Conservation (phyloP, 176 grass and related monocot genomes). For the Stipa capillata region DNA sequence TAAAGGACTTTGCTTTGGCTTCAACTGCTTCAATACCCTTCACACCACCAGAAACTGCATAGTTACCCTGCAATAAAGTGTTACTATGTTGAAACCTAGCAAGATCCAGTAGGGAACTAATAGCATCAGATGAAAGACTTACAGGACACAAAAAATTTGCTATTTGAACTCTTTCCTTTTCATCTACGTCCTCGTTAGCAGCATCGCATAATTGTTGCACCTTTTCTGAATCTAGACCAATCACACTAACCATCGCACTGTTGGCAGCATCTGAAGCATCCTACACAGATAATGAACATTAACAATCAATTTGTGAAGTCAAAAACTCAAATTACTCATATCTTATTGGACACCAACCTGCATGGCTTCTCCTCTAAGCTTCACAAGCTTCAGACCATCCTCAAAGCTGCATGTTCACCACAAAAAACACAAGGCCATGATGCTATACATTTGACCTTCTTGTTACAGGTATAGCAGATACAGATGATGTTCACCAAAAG, state of each 20-base stretch:
- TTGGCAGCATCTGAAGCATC: constrained; percentile 85
- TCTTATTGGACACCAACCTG: constrained; percentile 45
- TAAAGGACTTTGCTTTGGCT: constrained; percentile 96
- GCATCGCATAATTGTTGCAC: constrained; percentile 90
- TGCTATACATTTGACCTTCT: neutral
- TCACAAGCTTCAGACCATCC: constrained; percentile 98
- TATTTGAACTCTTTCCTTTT: constrained; percentile 78
- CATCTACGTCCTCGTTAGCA: constrained; percentile 81
- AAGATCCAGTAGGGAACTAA: neutral
- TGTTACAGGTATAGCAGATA: neutral
- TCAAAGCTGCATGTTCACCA: constrained; percentile 59
- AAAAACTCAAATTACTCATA: neutral
- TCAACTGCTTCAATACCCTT: constrained; percentile 96
- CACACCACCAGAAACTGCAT: constrained; percentile 94
- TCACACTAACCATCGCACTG: constrained; percentile 93
- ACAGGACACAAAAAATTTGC: constrained; percentile 91
- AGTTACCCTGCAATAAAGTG: constrained; percentile 57
- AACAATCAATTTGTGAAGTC: neutral
- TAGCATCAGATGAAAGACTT: constrained; percentile 26
- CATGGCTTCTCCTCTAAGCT: constrained; percentile 98
- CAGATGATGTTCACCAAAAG: neutral
- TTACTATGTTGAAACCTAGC: constrained; percentile 4
- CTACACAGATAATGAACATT: constrained; percentile 34
- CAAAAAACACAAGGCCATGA: neutral
- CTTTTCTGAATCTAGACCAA: constrained; percentile 97